A percentile compares a stretch with the other conserved stretches of the same genome.
These are phyloP conservation scores for Ceratobasidium sp. DNA, from an alignment of 1,284 basidiomycete genomes.

Conservation along the genomic window DNA sequence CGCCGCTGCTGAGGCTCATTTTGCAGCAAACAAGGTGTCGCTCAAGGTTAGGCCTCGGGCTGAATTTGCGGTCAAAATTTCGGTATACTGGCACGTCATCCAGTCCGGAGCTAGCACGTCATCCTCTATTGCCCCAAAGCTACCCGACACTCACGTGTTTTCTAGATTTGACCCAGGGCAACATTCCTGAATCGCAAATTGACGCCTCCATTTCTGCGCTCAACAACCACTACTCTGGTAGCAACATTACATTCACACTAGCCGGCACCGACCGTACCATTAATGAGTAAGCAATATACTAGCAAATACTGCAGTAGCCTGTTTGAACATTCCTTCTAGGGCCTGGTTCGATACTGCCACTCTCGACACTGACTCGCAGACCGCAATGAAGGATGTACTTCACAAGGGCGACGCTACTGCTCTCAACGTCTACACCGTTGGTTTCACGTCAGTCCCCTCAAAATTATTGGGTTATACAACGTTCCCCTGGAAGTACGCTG, in stretches of 20 bases:
- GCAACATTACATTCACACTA: slow-evolving; percentile 50
- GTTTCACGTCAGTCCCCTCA: no score
- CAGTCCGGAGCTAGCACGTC: slow-evolving; percentile 9
- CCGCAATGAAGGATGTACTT: slow-evolving; percentile 60
- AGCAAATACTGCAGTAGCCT: neutral
- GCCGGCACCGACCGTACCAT: slow-evolving; percentile 48
- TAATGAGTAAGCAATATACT: slow-evolving; percentile 39
- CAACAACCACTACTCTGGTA: slow-evolving; percentile 50
- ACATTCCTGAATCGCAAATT: slow-evolving; percentile 28
- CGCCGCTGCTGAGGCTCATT: slow-evolving; percentile 1
- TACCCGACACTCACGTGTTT: neutral
- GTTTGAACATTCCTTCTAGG: neutral
- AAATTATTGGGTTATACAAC: slow-evolving; percentile 10
- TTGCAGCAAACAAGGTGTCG: neutral
- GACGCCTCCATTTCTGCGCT: slow-evolving; percentile 49
- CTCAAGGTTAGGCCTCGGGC: neutral
- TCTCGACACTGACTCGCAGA: slow-evolving; percentile 58
- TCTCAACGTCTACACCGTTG: slow-evolving; percentile 47
- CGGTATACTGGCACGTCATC: slow-evolving; percentile 47
- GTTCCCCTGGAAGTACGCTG: slow-evolving; percentile 26
- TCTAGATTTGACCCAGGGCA: slow-evolving; percentile 23
- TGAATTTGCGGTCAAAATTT: slow-evolving; percentile 24
- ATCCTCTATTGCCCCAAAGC: neutral
- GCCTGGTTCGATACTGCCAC: slow-evolving; percentile 50
- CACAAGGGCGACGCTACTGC: slow-evolving; percentile 26